Percentiles rank a stretch among this genome's conserved stretches.
Conservation (phyloP, 768 basidiomycete genomes). For the Macrolepiota dolichaula region DNA sequence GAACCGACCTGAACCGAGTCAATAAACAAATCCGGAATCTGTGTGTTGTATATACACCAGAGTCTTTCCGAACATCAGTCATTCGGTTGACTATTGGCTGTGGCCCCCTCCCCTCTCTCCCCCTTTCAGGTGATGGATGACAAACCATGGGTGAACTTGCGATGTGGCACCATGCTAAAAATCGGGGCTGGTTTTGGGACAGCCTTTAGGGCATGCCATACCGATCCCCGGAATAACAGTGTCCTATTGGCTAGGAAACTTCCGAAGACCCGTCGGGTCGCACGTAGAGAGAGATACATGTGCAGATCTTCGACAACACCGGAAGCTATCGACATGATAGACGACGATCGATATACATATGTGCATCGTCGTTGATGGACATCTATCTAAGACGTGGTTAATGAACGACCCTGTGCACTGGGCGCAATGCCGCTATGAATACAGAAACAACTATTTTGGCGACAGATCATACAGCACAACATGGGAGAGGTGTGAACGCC, state of each 20-base stretch:
- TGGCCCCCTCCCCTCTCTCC: no score
- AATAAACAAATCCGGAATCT: not conserved
- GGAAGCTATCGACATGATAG: not conserved
- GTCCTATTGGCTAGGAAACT: not conserved
- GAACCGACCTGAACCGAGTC: not conserved
- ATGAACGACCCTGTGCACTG: no score
- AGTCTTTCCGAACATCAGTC: not conserved
- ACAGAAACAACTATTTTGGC: no score
- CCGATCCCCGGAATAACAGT: not conserved
- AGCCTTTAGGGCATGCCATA: not conserved
- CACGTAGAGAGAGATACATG: no score
- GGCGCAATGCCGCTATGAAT: no score
- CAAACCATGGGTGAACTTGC: not conserved
- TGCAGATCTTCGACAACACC: constrained; percentile 1
- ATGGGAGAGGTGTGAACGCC: not conserved
- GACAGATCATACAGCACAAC: not conserved
- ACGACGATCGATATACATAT: not conserved
- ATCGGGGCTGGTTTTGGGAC: not conserved
- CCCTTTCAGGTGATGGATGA: not conserved
- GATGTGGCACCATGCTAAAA: constrained; percentile 1
- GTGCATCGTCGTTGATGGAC: no score
- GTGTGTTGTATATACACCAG: not conserved
- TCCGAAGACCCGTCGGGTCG: not conserved
- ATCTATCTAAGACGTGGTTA: not conserved
- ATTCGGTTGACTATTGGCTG: not conserved